These are phyloP conservation scores for Schoenoplectus triqueter DNA, from an alignment of 202 grass and related monocot species.

Conservation along the genomic window DNA sequence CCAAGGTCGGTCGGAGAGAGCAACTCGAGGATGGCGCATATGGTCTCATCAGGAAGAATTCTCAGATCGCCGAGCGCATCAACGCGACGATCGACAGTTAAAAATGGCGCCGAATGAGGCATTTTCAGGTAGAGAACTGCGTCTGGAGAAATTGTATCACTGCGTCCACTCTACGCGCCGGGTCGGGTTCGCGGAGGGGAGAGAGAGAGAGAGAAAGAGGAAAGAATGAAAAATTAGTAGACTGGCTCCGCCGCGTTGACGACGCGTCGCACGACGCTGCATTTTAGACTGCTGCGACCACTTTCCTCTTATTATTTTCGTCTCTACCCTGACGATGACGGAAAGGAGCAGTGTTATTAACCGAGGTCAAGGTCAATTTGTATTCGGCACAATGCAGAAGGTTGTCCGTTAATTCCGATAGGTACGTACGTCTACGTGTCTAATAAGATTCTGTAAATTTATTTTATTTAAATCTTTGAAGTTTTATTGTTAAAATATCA, in stretches of 20 bases:
- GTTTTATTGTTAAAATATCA: too few relatives aligned
- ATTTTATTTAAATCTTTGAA: too few relatives aligned
- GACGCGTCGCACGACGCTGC: background rate
- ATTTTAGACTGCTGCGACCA: too few relatives aligned
- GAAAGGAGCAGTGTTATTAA: too few relatives aligned
- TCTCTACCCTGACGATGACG: too few relatives aligned
- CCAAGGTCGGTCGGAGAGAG: conserved; percentile 75
- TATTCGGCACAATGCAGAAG: too few relatives aligned
- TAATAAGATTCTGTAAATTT: too few relatives aligned
- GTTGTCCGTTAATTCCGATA: too few relatives aligned
- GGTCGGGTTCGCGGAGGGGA: background rate
- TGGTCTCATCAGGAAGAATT: conserved; percentile 73
- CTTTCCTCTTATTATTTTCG: too few relatives aligned
- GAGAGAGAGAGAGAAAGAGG: background rate
- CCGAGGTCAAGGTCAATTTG: too few relatives aligned
- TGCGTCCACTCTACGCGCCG: conserved; percentile 7
- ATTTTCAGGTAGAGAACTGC: background rate
- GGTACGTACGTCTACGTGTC: too few relatives aligned
- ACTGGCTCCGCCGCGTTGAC: background rate
- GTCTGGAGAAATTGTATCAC: background rate
- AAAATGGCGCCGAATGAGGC: background rate
- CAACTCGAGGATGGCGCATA: conserved; percentile 87
- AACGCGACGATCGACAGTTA: conserved; percentile 51
- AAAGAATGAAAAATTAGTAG: background rate
- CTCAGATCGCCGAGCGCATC: conserved; percentile 75